Evolutionary conservation across 148 eudicot species (phyloP).

Genomic region (Rhododendron griersonianum): DNA sequence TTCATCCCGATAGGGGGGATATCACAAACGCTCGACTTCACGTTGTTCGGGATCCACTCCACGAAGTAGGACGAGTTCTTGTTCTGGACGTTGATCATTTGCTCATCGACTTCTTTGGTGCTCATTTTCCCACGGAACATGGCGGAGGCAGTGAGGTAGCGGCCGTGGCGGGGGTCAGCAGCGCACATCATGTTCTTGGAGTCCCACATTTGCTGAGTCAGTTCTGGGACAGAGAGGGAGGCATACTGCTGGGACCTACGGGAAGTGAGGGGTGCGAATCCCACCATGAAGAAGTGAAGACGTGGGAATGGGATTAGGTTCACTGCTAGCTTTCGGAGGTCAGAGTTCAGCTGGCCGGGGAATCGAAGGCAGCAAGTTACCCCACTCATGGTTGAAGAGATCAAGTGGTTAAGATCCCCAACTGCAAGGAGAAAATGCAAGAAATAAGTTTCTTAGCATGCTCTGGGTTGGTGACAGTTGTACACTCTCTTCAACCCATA

Average conservation of each 20-base stretch:
- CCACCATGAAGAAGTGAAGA: slow-evolving; percentile 92
- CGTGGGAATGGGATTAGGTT: slow-evolving; percentile 88
- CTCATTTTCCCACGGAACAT: slow-evolving; percentile 84
- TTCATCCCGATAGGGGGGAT: slow-evolving; percentile 32
- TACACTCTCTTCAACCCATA: background rate
- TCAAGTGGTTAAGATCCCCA: slow-evolving; percentile 38
- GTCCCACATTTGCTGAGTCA: slow-evolving; percentile 77
- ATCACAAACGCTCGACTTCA: slow-evolving; percentile 37
- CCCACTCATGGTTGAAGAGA: slow-evolving; percentile 38
- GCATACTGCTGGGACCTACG: slow-evolving; percentile 1
- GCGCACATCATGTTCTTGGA: slow-evolving; percentile 93
- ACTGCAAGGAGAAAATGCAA: background rate
- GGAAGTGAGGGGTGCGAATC: slow-evolving; percentile 14
- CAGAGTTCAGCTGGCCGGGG: slow-evolving; percentile 13
- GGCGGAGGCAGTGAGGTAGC: slow-evolving; percentile 81
- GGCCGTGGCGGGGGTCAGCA: slow-evolving; percentile 77
- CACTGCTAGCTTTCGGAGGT: slow-evolving; percentile 70
- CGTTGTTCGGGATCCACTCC: slow-evolving; percentile 44
- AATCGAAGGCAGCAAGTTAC: background rate
- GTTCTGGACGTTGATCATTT: slow-evolving; percentile 82
- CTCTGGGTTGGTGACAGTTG: background rate
- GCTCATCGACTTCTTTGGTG: slow-evolving; percentile 79
- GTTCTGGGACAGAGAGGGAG: background rate
- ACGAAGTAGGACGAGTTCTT: slow-evolving; percentile 86
- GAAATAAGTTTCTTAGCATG: background rate